Conservation (phyloP, 176 grass and related monocot genomes). For the Oryza meyeriana region DNA sequence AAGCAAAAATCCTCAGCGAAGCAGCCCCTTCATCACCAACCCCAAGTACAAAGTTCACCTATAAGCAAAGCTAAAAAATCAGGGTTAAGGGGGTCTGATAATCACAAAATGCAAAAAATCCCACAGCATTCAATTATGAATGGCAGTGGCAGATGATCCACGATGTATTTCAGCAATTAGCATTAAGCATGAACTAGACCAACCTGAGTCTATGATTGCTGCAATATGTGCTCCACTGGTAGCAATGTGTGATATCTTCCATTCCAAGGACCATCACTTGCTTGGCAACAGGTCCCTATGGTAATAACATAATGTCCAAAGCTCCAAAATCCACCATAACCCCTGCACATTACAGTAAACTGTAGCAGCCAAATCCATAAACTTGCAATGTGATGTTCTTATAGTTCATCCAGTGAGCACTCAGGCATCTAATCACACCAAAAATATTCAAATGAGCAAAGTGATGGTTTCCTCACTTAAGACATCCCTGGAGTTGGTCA, state of each 20-base stretch:
- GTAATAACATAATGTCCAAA: slow-evolving; percentile 85
- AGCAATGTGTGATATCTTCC: slow-evolving; percentile 73
- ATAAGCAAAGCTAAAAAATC: slow-evolving; percentile 24
- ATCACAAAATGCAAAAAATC: not conserved
- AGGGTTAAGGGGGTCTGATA: not conserved
- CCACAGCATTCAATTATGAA: not conserved
- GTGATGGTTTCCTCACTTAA: slow-evolving; percentile 64
- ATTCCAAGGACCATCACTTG: slow-evolving; percentile 70
- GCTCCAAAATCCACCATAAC: slow-evolving; percentile 99
- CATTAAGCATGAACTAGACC: not conserved
- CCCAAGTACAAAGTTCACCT: slow-evolving; percentile 97
- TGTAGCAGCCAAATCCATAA: slow-evolving; percentile 44
- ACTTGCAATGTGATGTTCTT: slow-evolving; percentile 11
- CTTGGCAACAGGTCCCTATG: slow-evolving; percentile 76
- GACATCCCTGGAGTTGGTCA: slow-evolving; percentile 61
- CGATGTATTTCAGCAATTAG: not conserved
- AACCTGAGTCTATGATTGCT: slow-evolving; percentile 65
- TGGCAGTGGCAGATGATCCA: not conserved
- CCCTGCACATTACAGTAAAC: slow-evolving; percentile 92
- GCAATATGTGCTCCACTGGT: slow-evolving; percentile 92
- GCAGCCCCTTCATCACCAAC: slow-evolving; percentile 94
- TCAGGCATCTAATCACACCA: not conserved
- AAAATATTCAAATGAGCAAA: slow-evolving; percentile 24
- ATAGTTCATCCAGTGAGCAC: not conserved
- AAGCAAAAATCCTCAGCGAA: too few species aligned